Conservation (phyloP, 2,329 filamentous ascomycete genomes). For the Colletotrichum tanaceti region DNA sequence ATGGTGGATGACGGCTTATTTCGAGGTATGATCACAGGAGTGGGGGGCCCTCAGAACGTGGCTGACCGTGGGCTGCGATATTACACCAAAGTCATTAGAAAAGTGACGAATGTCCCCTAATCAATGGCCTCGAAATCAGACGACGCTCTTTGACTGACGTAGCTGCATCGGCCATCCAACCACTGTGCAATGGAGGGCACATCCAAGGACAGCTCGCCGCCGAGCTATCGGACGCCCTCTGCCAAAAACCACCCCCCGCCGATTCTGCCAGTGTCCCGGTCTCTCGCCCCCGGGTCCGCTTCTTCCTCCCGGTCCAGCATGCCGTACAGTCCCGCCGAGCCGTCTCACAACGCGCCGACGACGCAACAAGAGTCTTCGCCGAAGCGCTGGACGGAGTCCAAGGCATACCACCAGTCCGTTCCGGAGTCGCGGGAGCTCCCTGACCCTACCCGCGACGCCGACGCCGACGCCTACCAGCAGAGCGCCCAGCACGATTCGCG, state of each 20-base stretch:
- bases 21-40: too few relatives aligned
- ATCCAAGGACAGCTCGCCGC: background rate
- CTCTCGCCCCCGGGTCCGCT: background rate
- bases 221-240: conserved; percentile 8
- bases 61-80: too few relatives aligned
- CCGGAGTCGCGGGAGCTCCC: conserved; percentile 7
- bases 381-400: conserved; percentile 12
- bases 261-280: background rate
- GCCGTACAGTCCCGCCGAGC: background rate
- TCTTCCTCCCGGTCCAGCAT: background rate
- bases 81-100: too few relatives aligned
- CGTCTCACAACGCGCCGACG: background rate
- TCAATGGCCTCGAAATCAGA: too few relatives aligned
- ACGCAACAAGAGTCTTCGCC: background rate
- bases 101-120: too few relatives aligned
- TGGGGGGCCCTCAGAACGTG: too few relatives aligned
- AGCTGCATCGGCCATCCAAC: too few relatives aligned
- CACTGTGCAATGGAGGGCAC: background rate
- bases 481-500: background rate
- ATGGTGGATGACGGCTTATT: too few relatives aligned
- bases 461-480: background rate
- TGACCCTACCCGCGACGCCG: too few relatives aligned
- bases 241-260: background rate
- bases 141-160: too few relatives aligned
- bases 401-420: conserved; percentile 8